Base-by-base conservation (phyloP, 176 grass and related monocot genomes). In the Raddia guianensis region DNA sequence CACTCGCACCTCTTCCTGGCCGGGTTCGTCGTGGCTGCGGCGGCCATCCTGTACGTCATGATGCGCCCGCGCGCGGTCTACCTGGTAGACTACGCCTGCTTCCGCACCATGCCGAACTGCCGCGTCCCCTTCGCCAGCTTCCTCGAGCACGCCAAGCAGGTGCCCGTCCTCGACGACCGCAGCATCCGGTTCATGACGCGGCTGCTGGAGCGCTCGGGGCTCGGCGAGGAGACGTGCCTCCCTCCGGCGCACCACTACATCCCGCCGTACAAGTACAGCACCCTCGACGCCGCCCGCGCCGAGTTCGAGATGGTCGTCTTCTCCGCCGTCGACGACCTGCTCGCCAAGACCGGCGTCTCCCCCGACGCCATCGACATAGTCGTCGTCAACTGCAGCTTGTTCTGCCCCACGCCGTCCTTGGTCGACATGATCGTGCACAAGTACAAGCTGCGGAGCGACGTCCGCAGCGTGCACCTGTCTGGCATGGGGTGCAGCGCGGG, bases 1-100 rank as follows among this genome's bases (percentile, higher is more conserved):
- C 20, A 57, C 3, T 57, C 67, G 64, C 57, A 85, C 83, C n/a
- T 55, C 3, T 72, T 85, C 57, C 8, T 85, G 1, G 66, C 57
- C 35, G 33, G 14, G 13, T 71, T 85, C 67, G 19, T 85, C 35
- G 56, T 57, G n/a, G 56, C 15, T 13, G 66, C 66, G 12, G 67
- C 75, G 1, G 66, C 9, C 0, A 64, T 67, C n/a, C n/a, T 78
- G 1, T 85, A 85, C 74, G 66, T 78, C 16, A 18, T 63, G 56
- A 56, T 62, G 3, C 74, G 83, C 0, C 83, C 83, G 0, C 73
- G 83, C 12, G 74, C 74, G 44, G 83, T 85, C 66, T 91, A 91
- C 85, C 76, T 87, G 7, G 77, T 87, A 2, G 89, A 91, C 75
- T 87, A 87, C 65, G 75, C 81, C 1, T 91, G 89, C 89, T 91